Evolutionary conservation across 2,329 filamentous ascomycete species (phyloP).

Genomic region (Colletotrichum gloeosporioides): DNA sequence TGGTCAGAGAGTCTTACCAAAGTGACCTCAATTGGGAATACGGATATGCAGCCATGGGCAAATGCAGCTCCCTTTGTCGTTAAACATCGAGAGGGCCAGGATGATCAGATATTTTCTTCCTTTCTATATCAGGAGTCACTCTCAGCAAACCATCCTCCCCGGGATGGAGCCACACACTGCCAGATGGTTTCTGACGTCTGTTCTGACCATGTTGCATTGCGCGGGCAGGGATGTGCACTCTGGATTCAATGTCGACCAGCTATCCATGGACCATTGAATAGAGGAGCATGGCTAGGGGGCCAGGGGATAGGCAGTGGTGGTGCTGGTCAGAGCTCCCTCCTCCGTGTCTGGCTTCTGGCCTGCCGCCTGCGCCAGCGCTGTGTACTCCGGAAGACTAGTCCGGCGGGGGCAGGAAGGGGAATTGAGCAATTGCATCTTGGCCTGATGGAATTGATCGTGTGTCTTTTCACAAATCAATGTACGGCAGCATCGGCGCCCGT

Average conservation of each 20-base stretch:
- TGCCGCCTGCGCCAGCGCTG: background rate
- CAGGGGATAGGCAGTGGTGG: background rate
- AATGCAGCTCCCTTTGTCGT: background rate
- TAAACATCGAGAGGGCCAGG: background rate
- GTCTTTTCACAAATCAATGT: background rate
- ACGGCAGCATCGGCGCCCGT: background rate
- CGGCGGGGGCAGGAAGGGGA: background rate
- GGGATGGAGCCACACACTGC: background rate
- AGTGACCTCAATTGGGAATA: background rate
- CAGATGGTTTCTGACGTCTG: conserved; percentile 6
- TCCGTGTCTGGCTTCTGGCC: background rate
- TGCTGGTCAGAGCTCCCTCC: conserved; percentile 14
- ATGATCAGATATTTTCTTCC: background rate
- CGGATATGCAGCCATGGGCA: background rate
- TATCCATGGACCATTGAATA: background rate
- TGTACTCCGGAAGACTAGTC: background rate
- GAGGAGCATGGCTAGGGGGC: background rate
- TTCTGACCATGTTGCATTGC: background rate
- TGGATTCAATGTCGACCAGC: conserved; percentile 6
- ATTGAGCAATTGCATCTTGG: background rate
- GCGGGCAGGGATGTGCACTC: conserved; percentile 6
- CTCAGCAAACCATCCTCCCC: background rate
- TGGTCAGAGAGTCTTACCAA: background rate
- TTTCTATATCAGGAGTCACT: background rate
- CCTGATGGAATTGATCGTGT: background rate